Evolutionary conservation across 2,329 filamentous ascomycete species (phyloP), one percentile per base, ranked within the genome.

Genomic region (Pseudodiploospora longispora): DNA sequence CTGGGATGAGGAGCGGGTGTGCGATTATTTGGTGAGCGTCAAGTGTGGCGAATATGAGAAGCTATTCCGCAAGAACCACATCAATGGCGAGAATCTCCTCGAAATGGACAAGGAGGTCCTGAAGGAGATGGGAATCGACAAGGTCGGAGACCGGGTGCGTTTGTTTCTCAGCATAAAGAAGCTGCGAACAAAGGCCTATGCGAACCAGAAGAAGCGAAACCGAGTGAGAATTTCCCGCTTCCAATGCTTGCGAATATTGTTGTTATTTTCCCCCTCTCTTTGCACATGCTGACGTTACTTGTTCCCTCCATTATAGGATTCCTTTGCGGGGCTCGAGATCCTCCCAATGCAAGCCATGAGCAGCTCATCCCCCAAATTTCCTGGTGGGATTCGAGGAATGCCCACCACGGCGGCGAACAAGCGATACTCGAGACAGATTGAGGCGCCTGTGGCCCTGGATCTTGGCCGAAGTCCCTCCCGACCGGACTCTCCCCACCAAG

Each of bases 121-220:
- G 51, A 94, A 95, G 65, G 93, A 98, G 64, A 95, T 98, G 80
- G 93, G 93, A 36, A 91, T 98, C 55, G 94, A 95, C 55, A 98
- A 97, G 67, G 87, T 98, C 52, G 93, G 93, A 51, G 93, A 98
- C 64, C 83, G 93, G 43, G 91, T 98, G 32, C 86, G 91, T 50
- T 83, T 98, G 49, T 90, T 88, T 57, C 75, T 90, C 50, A 83
- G 83, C 52, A 89, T 91, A 60, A 91, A 91, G 69, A 86, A 88
- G 63, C 71, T 93, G 45, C 75, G 87, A 52, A 88, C 83, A 44
- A 87, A 82, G 63, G 79, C 84, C 5, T 84, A 85, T 53, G 79
- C 83, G 47, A 87, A 85, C 57, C 80, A 83, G 55, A 87, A 85
- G 66, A 89, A 88, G 69, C 80, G 87, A 49, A 88, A 95, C 70